Base-by-base conservation (phyloP, 805 yeast species). In the Zygoascus biomembranicola region DNA sequence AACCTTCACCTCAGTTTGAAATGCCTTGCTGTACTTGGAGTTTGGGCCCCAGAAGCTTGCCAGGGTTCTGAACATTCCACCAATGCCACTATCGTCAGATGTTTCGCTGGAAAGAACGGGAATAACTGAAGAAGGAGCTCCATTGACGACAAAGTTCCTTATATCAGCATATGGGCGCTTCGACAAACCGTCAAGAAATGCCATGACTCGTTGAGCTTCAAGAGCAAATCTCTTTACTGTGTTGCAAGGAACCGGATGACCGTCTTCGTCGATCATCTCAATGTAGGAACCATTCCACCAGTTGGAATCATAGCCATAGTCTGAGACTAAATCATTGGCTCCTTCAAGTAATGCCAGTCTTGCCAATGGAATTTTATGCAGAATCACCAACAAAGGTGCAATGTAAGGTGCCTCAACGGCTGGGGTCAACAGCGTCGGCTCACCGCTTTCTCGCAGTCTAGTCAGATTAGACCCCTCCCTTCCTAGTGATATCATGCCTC, bases 321-420 rank as follows among this genome's bases (percentile, higher is more conserved):
- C 64, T 1, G 48, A 39, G 9, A 61, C 55, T 4, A 65, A 16
- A 23, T 57, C 59, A 14, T 51, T 52, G 16, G 63, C 63, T 16
- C 54, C 58, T 6, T 59, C 52, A 16, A 66, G 54, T 9, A 67
- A 53, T 1, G 66, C 62, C 9, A 57, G 55, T 14, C 71, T 56
- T n/a, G 63, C 65, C 18, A 63, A 53, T 2, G 71, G 71, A 32
- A 68, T 63, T 6, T 59, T 41, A 46, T 66, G 70, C 35, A 66
- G 47, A 23, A 68, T 58, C 18, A 57, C 55, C 32, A 68, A 53
- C 39, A 65, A 50, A 1, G 68, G 63, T 2, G 64, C 65, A 5
- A 68, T 46, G 18, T 56, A 53, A 3, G 53, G 48, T 2, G 59
- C 55, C 5, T 53, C 55, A 13, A 47, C 23, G 2, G 55, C 43